Conservation (phyloP, 129 eudicot genomes). For the Heracleum sosnowskyi region DNA sequence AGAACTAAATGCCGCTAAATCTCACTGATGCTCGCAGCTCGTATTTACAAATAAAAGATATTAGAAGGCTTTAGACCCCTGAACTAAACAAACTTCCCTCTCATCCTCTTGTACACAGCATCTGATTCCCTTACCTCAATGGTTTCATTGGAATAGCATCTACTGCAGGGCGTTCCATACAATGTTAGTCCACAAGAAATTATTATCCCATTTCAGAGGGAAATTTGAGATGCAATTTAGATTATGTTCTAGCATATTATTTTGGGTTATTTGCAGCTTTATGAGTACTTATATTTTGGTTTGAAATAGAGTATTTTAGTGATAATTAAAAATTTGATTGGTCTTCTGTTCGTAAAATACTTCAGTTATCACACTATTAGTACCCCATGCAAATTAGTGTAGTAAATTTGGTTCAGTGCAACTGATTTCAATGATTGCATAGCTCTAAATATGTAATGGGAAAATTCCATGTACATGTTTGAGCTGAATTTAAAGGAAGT, state of each 20-base stretch:
- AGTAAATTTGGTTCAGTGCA: neutral
- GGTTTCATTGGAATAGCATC: neutral
- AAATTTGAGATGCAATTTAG: neutral
- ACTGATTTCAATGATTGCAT: neutral
- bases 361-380: neutral
- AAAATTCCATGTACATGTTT: neutral
- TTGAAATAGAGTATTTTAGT: neutral
- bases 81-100: neutral
- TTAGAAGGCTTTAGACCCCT: neutral
- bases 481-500: neutral
- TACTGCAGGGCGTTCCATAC: neutral
- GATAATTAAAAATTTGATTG: neutral
- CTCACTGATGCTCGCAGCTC: neutral
- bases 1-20: neutral
- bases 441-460: neutral
- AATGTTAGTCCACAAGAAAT: neutral
- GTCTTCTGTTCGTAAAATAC: neutral
- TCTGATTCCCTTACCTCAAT: neutral
- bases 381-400: neutral
- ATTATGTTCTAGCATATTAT: neutral
- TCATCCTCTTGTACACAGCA: neutral
- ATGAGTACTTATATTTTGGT: neutral
- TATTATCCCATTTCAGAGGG: neutral
- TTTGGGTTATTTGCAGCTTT: neutral
- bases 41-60: neutral